A percentile compares a stretch with the other conserved stretches of the same genome.
Conservation (phyloP, 164 flowering plant species). For the Umbilicus rupestris region DNA sequence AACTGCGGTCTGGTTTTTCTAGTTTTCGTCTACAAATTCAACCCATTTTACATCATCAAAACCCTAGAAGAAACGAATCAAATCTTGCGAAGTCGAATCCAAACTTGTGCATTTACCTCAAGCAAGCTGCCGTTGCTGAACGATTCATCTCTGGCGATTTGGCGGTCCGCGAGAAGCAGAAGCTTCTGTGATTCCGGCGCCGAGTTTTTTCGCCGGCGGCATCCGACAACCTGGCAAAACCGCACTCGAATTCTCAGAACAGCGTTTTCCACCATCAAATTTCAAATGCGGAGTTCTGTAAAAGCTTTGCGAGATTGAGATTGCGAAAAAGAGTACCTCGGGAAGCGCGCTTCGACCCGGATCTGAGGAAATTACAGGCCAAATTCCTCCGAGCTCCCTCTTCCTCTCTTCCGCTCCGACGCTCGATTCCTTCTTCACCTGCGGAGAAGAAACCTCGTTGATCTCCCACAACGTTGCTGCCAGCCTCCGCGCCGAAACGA, state of each 20-base stretch:
- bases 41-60: not conserved
- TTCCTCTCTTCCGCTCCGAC: not conserved
- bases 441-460: constrained; percentile 22
- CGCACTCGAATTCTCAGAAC: too few relatives aligned
- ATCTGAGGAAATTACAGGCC: constrained; percentile 17
- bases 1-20: constrained; percentile 19
- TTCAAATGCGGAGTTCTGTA: not conserved
- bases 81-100: too few relatives aligned
- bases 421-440: constrained; percentile 9
- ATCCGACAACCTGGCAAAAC: not conserved
- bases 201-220: constrained; percentile 25
- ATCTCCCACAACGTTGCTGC: constrained; percentile 57
- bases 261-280: constrained; percentile 11
- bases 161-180: constrained; percentile 11
- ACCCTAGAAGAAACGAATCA: not conserved
- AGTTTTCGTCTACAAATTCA: constrained; percentile 20
- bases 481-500: constrained; percentile 40
- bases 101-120: not conserved
- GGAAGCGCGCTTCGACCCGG: constrained; percentile 16
- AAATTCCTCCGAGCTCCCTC: constrained; percentile 7
- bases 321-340: constrained; percentile 20
- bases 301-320: constrained; percentile 10
- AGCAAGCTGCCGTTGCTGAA: too few relatives aligned
- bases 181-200: constrained; percentile 24
- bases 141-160: not conserved